These are phyloP conservation scores for Verruconis gallopava DNA, from an alignment of 2,329 filamentous ascomycete species.

Conservation along the genomic window DNA sequence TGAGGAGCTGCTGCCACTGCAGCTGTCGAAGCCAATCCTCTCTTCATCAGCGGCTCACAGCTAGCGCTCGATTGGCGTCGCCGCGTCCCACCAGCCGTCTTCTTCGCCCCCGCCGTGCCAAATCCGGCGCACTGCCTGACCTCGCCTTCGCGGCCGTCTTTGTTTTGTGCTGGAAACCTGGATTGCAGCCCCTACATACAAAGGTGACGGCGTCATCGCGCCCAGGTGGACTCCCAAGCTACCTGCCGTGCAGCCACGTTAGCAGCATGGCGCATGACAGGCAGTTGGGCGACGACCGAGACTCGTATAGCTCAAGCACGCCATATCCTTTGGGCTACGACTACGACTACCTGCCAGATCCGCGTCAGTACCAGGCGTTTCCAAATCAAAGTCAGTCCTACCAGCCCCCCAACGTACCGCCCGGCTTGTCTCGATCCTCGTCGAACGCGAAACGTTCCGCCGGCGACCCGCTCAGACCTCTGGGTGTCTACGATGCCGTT, in stretches of 20 bases:
- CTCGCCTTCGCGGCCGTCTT: too few species aligned
- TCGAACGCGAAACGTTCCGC: not conserved
- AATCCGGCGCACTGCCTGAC: too few species aligned
- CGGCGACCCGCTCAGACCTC: not conserved
- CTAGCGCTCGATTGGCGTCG: too few species aligned
- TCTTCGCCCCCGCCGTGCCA: too few species aligned
- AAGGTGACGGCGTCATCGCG: too few species aligned
- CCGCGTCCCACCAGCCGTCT: too few species aligned
- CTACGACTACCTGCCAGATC: constrained; percentile 5
- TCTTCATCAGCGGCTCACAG: not conserved
- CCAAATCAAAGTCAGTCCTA: constrained; percentile 44
- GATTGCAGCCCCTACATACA: too few species aligned
- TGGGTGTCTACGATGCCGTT: constrained; percentile 37
- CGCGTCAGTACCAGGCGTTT: constrained; percentile 2
- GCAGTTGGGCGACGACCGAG: not conserved
- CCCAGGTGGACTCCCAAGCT: too few species aligned
- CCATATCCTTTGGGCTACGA: constrained; percentile 1
- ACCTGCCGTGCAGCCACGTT: too few species aligned
- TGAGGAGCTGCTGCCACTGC: not conserved
- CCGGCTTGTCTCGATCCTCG: not conserved
- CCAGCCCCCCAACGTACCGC: constrained; percentile 48
- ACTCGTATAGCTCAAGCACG: constrained; percentile 1
- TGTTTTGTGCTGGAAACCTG: too few species aligned
- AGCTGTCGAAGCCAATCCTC: not conserved
- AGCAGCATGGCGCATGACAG: constrained; percentile 8